phyloP scores from a whole-genome alignment of 352 stramenopile species.

The Globisporangium orthogonon region DNA sequence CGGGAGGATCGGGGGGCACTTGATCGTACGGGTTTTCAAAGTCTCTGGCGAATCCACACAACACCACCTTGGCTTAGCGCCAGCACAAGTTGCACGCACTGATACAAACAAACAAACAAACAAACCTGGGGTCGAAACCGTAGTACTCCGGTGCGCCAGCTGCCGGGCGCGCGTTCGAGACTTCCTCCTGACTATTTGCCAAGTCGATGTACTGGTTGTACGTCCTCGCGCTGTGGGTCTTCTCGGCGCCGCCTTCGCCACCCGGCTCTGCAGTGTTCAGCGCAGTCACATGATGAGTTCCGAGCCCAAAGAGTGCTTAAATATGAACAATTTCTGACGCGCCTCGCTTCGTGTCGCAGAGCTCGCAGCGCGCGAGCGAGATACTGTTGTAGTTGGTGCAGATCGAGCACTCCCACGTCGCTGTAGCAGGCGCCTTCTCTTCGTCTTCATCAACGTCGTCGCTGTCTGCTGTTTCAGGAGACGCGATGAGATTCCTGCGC shows the following conservation, averaged over 20 bases:
- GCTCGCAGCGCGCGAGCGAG: constrained; percentile 29
- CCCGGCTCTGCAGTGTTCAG: constrained; percentile 3
- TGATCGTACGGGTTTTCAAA: constrained; percentile 35
- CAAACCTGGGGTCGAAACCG: constrained; percentile 11
- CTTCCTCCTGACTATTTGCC: constrained; percentile 20
- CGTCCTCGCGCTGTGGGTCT: not conserved
- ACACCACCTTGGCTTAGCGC: not conserved
- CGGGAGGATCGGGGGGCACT: constrained; percentile 15
- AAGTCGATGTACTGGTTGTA: constrained; percentile 33
- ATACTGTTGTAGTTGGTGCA: constrained; percentile 53
- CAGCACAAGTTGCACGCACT: not conserved
- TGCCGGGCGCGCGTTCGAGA: not conserved
- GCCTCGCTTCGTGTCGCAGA: constrained; percentile 39
- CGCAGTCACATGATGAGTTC: not conserved
- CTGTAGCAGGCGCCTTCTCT: constrained; percentile 1
- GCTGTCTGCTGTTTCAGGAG: constrained; percentile 5
- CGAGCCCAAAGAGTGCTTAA: not conserved
- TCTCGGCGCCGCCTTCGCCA: not conserved
- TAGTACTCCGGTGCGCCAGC: constrained; percentile 6
- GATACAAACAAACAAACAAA: not conserved
- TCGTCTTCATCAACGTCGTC: constrained; percentile 17
- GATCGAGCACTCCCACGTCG: constrained; percentile 27
- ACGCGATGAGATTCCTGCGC: constrained; percentile 3
- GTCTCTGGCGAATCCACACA: constrained; percentile 13
- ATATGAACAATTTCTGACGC: not conserved